Conservation (phyloP, 208 protist species). For the Borovskyia barvae region DNA sequence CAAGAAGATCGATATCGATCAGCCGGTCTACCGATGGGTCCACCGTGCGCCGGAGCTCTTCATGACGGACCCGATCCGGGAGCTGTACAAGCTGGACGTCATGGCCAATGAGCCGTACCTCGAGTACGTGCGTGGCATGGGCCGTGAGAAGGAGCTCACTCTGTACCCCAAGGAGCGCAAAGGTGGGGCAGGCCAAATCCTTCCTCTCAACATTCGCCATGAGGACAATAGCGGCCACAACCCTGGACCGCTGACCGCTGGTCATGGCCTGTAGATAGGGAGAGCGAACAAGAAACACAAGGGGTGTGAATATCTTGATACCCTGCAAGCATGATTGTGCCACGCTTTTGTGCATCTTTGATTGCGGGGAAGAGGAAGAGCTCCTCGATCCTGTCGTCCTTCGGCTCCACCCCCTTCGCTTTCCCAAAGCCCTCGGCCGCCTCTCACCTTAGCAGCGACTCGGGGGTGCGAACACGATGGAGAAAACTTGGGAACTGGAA, state of each 20-base stretch:
- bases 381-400: no score
- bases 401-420: neutral
- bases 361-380: no score
- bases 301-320: no score
- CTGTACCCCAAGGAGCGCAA: slow-evolving; percentile 37
- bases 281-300: neutral
- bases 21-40: slow-evolving; percentile 80
- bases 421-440: no score
- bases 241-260: slow-evolving; percentile 42
- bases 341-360: no score
- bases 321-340: no score
- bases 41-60: slow-evolving; percentile 75
- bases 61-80: slow-evolving; percentile 56
- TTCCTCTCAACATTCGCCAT: slow-evolving; percentile 49
- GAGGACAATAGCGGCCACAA: slow-evolving; percentile 67
- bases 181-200: slow-evolving; percentile 47
- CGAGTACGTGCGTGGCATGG: slow-evolving; percentile 74
- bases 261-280: slow-evolving; percentile 16
- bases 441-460: no score
- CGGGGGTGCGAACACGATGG: no score
- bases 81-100: slow-evolving; percentile 63
- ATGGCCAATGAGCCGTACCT: slow-evolving; percentile 78
- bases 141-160: slow-evolving; percentile 70
- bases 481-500: no score
- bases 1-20: slow-evolving; percentile 83